Evolutionary conservation across 2,329 filamentous ascomycete genomes (phyloP).

Genomic region (Thelonectria rubi): DNA sequence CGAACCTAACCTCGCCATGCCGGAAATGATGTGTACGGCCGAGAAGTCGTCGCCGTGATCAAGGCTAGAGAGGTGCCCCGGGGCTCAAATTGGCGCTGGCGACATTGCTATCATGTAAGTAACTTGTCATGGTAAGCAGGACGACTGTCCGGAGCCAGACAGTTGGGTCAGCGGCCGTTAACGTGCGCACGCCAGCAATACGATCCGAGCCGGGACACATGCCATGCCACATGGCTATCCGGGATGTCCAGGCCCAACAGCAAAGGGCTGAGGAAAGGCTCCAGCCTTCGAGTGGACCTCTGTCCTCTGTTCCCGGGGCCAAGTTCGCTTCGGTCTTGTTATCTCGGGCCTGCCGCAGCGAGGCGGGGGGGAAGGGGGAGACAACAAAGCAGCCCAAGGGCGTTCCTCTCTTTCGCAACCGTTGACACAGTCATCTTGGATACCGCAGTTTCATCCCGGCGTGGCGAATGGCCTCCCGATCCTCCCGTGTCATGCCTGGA

Average conservation of each 20-base stretch:
- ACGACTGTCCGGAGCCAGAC: slow-evolving; percentile 11
- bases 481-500: slow-evolving; percentile 30
- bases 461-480: slow-evolving; percentile 12
- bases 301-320: slow-evolving; percentile 9
- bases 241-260: slow-evolving; percentile 21
- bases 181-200: slow-evolving; percentile 24
- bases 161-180: slow-evolving; percentile 14
- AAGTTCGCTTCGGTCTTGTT: slow-evolving; percentile 7
- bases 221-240: slow-evolving; percentile 38
- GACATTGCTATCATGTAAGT: neutral
- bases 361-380: slow-evolving; percentile 3
- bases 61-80: neutral
- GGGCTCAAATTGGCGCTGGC: slow-evolving; percentile 24
- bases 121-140: neutral
- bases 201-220: slow-evolving; percentile 26
- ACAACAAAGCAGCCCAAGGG: slow-evolving; percentile 2
- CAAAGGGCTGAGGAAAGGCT: slow-evolving; percentile 21
- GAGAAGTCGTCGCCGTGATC: too few relatives aligned
- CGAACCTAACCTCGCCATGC: too few relatives aligned
- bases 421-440: slow-evolving; percentile 8
- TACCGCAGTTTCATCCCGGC: slow-evolving; percentile 21
- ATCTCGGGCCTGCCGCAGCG: slow-evolving; percentile 2
- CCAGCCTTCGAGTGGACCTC: slow-evolving; percentile 26
- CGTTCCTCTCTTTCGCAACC: neutral
- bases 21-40: too few relatives aligned